Evolutionary conservation across 768 basidiomycete genomes (phyloP).

Genomic region (Suillus bovinus): DNA sequence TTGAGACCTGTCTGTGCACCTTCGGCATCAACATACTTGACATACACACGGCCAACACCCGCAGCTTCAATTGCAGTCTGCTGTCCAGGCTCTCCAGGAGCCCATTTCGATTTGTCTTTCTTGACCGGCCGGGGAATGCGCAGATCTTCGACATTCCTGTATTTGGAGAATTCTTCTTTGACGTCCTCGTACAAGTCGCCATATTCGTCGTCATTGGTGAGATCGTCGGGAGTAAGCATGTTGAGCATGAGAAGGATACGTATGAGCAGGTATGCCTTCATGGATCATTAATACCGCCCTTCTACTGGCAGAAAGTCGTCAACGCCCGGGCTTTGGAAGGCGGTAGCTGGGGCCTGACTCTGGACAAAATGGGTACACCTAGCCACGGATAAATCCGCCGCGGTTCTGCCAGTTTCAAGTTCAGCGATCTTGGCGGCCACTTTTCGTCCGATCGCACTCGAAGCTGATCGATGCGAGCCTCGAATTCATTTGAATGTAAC

Average conservation of each 20-base stretch:
- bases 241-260: constrained; percentile 96
- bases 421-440: too few species aligned
- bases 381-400: too few species aligned
- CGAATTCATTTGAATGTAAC: too few species aligned
- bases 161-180: constrained; percentile 83
- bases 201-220: constrained; percentile 89
- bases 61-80: constrained; percentile 68
- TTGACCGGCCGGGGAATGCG: constrained; percentile 88
- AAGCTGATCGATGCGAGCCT: too few species aligned
- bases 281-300: too few species aligned
- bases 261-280: too few species aligned
- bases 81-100: constrained; percentile 55
- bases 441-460: too few species aligned
- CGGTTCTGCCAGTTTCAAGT: too few species aligned
- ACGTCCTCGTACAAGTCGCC: constrained; percentile 94
- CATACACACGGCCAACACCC: constrained; percentile 95
- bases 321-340: too few species aligned
- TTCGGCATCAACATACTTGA: constrained; percentile 70
- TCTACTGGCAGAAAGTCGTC: too few species aligned
- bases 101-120: constrained; percentile 83
- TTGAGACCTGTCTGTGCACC: constrained; percentile 75
- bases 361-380: too few species aligned
- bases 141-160: constrained; percentile 80
- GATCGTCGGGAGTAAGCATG: constrained; percentile 96
- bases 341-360: too few species aligned